Percentiles rank a stretch among this genome's conserved stretches.
These are phyloP conservation scores for Ramaria rubella DNA, from an alignment of 768 basidiomycete species.

Conservation along the genomic window DNA sequence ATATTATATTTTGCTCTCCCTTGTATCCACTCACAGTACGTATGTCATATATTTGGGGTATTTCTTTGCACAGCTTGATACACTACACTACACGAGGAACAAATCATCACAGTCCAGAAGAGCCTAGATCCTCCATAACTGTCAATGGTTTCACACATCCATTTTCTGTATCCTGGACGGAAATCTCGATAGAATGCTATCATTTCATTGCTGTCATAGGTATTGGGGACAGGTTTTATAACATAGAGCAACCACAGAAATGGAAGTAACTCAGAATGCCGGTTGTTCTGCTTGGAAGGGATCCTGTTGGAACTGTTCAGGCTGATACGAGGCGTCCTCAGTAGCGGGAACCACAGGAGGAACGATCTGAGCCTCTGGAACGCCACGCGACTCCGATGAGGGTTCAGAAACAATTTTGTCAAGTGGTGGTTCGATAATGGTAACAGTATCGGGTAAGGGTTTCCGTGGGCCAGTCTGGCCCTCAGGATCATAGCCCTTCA, in stretches of 20 bases:
- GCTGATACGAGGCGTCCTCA: conserved; percentile 39
- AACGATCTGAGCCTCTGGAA: conserved; percentile 37
- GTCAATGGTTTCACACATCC: no score
- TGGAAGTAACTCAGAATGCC: conserved; percentile 3
- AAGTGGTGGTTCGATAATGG: conserved; percentile 80
- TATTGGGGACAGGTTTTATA: neutral
- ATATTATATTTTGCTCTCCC: neutral
- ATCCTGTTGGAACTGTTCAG: conserved; percentile 3
- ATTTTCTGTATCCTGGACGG: no score
- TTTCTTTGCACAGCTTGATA: no score
- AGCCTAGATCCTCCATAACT: no score
- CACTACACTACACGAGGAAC: no score
- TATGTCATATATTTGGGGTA: no score
- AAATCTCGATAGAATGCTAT: no score
- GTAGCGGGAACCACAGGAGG: conserved; percentile 42
- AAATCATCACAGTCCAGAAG: no score
- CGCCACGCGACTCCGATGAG: conserved; percentile 80
- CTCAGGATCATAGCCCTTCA: conserved; percentile 95
- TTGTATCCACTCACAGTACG: neutral
- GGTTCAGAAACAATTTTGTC: conserved; percentile 90
- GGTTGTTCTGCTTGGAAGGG: conserved; percentile 3
- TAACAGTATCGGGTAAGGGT: conserved; percentile 92
- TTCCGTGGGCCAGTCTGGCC: conserved; percentile 84
- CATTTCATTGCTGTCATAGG: neutral
- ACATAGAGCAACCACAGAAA: neutral